Evolutionary conservation across 306 rosid species (phyloP), one percentile per base, ranked within the genome.

Genomic region (Chamaecrista fasciculata): DNA sequence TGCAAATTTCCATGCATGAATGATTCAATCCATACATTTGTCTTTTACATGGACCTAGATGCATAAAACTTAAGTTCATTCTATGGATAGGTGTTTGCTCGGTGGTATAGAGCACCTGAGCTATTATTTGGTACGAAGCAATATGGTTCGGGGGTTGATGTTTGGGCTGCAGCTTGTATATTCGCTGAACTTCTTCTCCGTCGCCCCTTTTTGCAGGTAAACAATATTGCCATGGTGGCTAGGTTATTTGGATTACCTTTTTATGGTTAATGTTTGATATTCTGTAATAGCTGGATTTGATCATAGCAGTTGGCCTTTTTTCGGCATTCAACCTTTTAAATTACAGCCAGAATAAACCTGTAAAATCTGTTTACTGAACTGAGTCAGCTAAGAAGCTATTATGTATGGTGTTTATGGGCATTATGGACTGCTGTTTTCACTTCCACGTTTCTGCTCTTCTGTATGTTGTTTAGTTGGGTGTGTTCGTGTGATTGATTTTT

Each of bases 51-150:
- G 53, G 24, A 62, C 63, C 14, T 78, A 10, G 39, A 16, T 19
- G 8, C 42, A 71, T 48, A 58, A 80, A 62, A 26, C 57, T 49
- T 42, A 48, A 64, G 47, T 65, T 33, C 18, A 9, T 33, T 59
- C 28, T 18, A 39, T 74, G 72, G 47, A 73, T 66, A 92, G 98
- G 98, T 92, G 49, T 92, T 92, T 75, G 98, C 98, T 8, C 88
- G 96, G 62, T 92, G 98, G 98, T 92, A 92, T 78, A 92, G 98
- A 87, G 98, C 98, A 78, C 98, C 98, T 33, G 98, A 92, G 78
- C 82, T 92, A 42, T 80, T 92, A 81, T 92, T 92, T 81, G 96
- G 98, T 36, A 82, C 96, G 71, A 92, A 90, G 85, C 96, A 89
- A 71, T 92, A 92, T 73, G 98, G 98, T 44, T 68, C 98, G 16